Base-by-base conservation (phyloP, 805 yeast species). In the Kurtzmaniella cleridarum region DNA sequence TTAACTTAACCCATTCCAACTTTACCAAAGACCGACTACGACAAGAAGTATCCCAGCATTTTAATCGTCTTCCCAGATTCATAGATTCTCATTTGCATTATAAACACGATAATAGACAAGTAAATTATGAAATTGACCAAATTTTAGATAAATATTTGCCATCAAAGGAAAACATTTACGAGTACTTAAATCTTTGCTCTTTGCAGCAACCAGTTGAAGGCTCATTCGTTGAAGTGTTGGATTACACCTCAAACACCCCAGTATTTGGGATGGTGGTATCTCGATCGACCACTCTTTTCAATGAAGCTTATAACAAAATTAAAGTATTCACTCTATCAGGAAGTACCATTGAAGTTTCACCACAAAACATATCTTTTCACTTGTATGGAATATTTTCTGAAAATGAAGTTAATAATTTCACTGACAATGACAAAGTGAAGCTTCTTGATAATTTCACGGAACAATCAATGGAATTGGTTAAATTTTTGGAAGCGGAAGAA, bases 221-320 rank as follows among this genome's bases (percentile, higher is more conserved):
- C 1, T 64, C 74, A 2, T 40, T 72, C 1, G 62, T 72, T 6
- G 74, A 70, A 42, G 60, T 59, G 41, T 32, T 43, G 1, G 49
- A 54, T 23, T 49, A 48, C 2, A 32, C 40, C 5, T 46, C 44
- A 7, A 46, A 41, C 12, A 30, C 34, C 1, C 37, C 53, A 4
- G 40, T 39, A 3, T 49, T 64, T 38, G 78, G 76, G 2, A 46
- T 70, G 2, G 73, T 73, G 3, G 35, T 68, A 3, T 39, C 57
- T 32, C 57, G 44, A 14, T 49, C 66, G 0, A 37, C 41, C 31
- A 57, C 71, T 3, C 54, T 46, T 20, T 69, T 71, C 44, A 57
- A 61, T 40, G 61, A 52, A 30, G 48, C 47, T 37, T 57, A 55
- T 35, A 64, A 63, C 40, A 58, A 60, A 34, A 38, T 62, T 28